Evolutionary conservation across 1,284 basidiomycete genomes (phyloP).

Genomic region (Quambalaria eucalypti): DNA sequence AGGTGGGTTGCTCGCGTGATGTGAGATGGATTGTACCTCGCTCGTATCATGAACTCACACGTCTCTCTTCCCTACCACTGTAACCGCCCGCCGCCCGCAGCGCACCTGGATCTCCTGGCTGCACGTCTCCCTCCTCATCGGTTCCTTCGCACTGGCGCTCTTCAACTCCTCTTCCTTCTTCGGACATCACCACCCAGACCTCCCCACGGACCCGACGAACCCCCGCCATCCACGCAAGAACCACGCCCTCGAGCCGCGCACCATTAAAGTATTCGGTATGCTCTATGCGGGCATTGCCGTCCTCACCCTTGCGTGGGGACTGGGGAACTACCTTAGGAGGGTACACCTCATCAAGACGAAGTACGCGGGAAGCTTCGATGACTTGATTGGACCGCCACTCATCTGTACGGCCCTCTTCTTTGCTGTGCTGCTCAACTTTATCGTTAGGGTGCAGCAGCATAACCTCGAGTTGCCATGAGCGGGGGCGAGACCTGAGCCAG

Average conservation of each 20-base stretch:
- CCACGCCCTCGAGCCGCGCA: conserved; percentile 7
- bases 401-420: conserved; percentile 41
- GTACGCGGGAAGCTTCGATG: conserved; percentile 85
- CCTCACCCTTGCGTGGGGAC: conserved; percentile 61
- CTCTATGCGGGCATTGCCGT: conserved; percentile 64
- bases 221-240: conserved; percentile 50
- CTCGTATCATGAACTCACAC: background rate
- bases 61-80: background rate
- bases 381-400: conserved; percentile 41
- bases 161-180: conserved; percentile 66
- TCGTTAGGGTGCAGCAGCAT: conserved; percentile 24
- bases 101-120: conserved; percentile 78
- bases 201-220: conserved; percentile 23
- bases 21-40: background rate
- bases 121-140: conserved; percentile 73
- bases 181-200: conserved; percentile 19
- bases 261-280: conserved; percentile 72
- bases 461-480: no score
- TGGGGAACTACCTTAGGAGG: conserved; percentile 74
- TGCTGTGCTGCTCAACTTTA: conserved; percentile 44
- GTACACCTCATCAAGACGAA: conserved; percentile 82
- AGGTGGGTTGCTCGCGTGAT: conserved; percentile 49
- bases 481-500: no score
- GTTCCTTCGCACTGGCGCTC: conserved; percentile 74
- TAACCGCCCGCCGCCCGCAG: conserved; percentile 8